Evolutionary conservation across 371 early-diverging fungal genomes (phyloP).

Genomic region (Saksenaea vasiformis): DNA sequence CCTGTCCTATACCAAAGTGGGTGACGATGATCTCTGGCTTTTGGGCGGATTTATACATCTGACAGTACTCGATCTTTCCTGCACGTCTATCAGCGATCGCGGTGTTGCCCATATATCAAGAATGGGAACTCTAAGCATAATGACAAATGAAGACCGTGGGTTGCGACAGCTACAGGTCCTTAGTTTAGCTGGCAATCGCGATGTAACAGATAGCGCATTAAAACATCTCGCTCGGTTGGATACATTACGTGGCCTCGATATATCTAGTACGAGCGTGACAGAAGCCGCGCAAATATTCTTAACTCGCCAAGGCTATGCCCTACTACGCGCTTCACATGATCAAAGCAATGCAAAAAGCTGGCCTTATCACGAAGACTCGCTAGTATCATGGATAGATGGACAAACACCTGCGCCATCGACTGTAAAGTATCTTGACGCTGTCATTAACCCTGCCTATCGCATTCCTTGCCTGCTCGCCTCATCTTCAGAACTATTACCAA

Average conservation of each 20-base stretch:
- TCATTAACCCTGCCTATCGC: background rate
- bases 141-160: background rate
- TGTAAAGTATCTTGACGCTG: background rate
- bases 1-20: background rate
- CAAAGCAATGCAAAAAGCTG: background rate
- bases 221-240: background rate
- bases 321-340: background rate
- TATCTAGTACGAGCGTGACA: background rate
- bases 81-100: background rate
- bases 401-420: background rate
- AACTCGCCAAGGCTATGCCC: background rate
- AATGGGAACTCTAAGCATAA: background rate
- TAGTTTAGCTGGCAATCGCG: background rate
- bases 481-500: background rate
- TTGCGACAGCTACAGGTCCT: background rate
- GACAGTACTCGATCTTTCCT: slow-evolving; percentile 9
- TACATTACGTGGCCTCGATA: background rate
- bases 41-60: slow-evolving; percentile 2
- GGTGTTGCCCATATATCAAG: background rate
- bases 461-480: background rate
- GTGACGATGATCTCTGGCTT: background rate
- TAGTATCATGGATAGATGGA: background rate
- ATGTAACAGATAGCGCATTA: background rate
- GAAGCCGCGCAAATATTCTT: background rate
- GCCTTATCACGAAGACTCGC: background rate